Base-by-base conservation (phyloP, 2,329 filamentous ascomycete genomes). In the Botrytis paeoniae region DNA sequence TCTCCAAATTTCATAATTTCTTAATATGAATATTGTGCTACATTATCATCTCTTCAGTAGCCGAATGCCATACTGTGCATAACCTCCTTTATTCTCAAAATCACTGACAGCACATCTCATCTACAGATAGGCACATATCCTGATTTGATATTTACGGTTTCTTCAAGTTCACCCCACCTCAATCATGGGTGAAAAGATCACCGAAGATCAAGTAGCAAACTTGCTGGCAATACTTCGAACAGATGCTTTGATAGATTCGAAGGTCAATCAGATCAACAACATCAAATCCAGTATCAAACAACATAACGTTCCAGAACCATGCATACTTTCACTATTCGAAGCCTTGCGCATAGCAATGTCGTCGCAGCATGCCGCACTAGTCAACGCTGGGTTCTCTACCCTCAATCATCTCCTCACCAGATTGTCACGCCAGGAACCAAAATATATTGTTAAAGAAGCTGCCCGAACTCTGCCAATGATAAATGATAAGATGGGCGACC, bases 261-360 rank as follows among this genome's bases (percentile, higher is more conserved):
- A 94, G 81, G 87, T 94, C 76, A 85, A 89, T 76, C 87, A 89
- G 71, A 89, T 97, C 78, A 93, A 90, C 74, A 86, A 85, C 79
- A 85, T 95, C 83, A 97, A 97, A 83, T 94, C 93, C 61, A 89
- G 90, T 81, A 97, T 97, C 86, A 97, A 97, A 83, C 94, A 97
- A 82, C 92, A 93, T 81, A 94, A 94, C 84, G 93, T 97, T 63
- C 93, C 94, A 74, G 93, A 97, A 77, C 83, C 83, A 71, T 88
- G 87, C 78, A 88, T 97, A 78, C 83, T 89, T 39, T 86, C 89
- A 73, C 89, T 97, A 76, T 97, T 97, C 83, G 94, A 98, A 75
- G 93, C 91, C 76, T 86, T 97, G 79, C 91, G 92, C 75, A 84
- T 90, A 70, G 92, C 93, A 74, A 92, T 95, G 77, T 85, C 86